These are phyloP conservation scores for Zymoseptoria passerinii DNA, from an alignment of 2,329 filamentous ascomycete species.

Conservation along the genomic window DNA sequence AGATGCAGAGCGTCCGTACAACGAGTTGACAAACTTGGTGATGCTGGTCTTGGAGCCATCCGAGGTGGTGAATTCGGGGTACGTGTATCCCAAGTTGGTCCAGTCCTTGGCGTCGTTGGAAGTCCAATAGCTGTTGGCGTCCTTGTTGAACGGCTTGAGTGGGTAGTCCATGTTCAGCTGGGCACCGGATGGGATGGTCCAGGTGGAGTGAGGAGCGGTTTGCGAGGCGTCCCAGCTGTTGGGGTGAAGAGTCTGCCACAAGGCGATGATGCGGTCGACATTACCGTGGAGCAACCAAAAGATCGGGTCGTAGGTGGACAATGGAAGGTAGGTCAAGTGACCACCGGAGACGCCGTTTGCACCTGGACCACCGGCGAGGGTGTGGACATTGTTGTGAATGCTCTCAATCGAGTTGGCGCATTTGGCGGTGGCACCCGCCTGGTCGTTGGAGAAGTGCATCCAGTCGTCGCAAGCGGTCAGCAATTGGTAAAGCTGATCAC, in stretches of 20 bases:
- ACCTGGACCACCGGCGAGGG: constrained; percentile 16
- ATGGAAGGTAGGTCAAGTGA: constrained; percentile 63
- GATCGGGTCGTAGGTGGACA: constrained; percentile 65
- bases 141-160: constrained; percentile 52
- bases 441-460: constrained; percentile 21
- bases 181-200: constrained; percentile 48
- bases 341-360: constrained; percentile 32
- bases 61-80: constrained; percentile 52
- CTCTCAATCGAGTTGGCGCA: constrained; percentile 23
- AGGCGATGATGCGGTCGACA: constrained; percentile 63
- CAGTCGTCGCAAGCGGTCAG: constrained; percentile 23
- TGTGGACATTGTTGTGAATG: constrained; percentile 27
- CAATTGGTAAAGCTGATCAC: constrained; percentile 24
- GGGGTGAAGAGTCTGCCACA: constrained; percentile 72
- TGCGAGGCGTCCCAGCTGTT: constrained; percentile 56
- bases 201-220: constrained; percentile 46
- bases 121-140: constrained; percentile 57
- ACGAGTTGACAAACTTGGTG: constrained; percentile 36
- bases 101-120: constrained; percentile 58
- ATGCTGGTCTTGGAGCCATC: constrained; percentile 38
- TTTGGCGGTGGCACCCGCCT: constrained; percentile 14
- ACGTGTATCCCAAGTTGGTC: constrained; percentile 61
- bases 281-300: constrained; percentile 69
- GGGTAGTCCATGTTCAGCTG: constrained; percentile 25
- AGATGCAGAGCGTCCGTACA: constrained; percentile 41